A percentile compares a stretch with the other conserved stretches of the same genome.
Conservation (phyloP, 2,329 filamentous ascomycete species). For the Arthrobotrys megalospora region DNA sequence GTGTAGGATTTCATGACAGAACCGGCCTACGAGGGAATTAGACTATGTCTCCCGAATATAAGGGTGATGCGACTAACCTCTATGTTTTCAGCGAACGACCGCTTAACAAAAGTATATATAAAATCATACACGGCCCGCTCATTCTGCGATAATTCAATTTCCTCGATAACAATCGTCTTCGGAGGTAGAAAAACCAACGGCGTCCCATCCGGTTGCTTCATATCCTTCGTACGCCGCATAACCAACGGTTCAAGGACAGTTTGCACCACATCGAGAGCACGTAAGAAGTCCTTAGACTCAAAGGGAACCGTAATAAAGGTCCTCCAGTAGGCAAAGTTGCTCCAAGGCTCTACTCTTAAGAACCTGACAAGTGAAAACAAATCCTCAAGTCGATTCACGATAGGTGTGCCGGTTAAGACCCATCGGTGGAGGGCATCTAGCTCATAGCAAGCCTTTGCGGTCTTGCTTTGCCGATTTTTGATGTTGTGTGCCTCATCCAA, state of each 20-base stretch:
- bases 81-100: constrained; percentile 86
- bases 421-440: constrained; percentile 87
- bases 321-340: constrained; percentile 99
- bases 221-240: constrained; percentile 93
- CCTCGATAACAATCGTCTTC: constrained; percentile 85
- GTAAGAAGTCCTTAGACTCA: constrained; percentile 93
- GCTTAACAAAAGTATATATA: constrained; percentile 86
- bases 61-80: constrained; percentile 69
- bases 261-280: constrained; percentile 95
- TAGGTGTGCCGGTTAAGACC: constrained; percentile 94
- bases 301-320: constrained; percentile 99
- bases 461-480: constrained; percentile 91
- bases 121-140: constrained; percentile 94
- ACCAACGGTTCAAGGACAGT: constrained; percentile 97
- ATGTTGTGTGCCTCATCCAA: constrained; percentile 96
- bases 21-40: constrained; percentile 73
- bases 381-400: constrained; percentile 95
- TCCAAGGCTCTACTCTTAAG: constrained; percentile 95
- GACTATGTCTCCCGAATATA: neutral
- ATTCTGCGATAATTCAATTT: constrained; percentile 85
- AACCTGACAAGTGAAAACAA: constrained; percentile 94
- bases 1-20: constrained; percentile 96
- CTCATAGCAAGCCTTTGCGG: constrained; percentile 93
- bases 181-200: constrained; percentile 85
- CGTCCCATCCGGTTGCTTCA: constrained; percentile 92